Evolutionary conservation across 345 rosid genomes (phyloP), one percentile per base, ranked within the genome.

Genomic region (Heritiera fomes): DNA sequence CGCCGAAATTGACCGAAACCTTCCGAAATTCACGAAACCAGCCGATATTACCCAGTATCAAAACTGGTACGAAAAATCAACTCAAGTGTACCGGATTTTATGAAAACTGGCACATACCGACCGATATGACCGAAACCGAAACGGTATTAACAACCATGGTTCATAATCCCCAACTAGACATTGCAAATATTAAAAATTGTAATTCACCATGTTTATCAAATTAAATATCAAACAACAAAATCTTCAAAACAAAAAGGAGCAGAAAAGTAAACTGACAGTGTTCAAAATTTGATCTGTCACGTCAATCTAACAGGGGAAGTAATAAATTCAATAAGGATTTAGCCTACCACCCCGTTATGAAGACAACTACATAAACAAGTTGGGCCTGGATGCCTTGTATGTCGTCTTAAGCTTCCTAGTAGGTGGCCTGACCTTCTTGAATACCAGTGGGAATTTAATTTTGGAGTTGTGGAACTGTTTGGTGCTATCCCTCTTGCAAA

Each of bases 371-470:
- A 86, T 79, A 67, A 91, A 90, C 84, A 90, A 80, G 89, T 91
- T 91, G 68, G 95, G 95, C 79, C 87, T 88, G 76, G 91, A 80
- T 9, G 93, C 95, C 87, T 88, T 91, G 86, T 86, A 91, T 32
- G 93, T 88, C 0, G 95, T 87, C 90, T 87, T 90, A 18, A 91
- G 84, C 88, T 91, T 91, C 89, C 93, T 88, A 60, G 81, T 80
- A 4, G 91, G 95, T 11, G 91, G 93, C 73, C 95, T 89, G 7
- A 91, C 87, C 90, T 87, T 88, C 81, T 85, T 86, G 85, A 84
- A 79, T 79, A 91, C 86, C 88, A 88, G 80, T 0, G 93, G 94
- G 81, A 91, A 91, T 81, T 89, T 91, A 81, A 91, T 89, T 78
- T 91, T 88, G 30, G 90, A 88, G 81, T 91, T 87, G 69, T 88